These are phyloP conservation scores for Fusarium poae DNA, from an alignment of 2,329 filamentous ascomycete species.

Conservation along the genomic window DNA sequence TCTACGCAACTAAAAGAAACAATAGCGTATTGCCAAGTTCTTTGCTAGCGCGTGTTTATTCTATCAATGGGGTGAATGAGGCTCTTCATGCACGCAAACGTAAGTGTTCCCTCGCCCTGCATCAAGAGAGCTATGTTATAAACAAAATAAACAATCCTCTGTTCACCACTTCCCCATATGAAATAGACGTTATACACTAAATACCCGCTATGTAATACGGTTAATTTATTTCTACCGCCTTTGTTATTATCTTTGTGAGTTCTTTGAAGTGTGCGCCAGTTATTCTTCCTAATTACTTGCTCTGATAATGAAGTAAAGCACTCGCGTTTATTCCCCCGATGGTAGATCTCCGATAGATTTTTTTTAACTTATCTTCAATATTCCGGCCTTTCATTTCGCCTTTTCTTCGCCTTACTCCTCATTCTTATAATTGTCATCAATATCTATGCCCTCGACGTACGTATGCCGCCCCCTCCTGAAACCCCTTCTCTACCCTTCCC, in stretches of 20 bases:
- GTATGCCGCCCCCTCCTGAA: background rate
- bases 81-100: background rate
- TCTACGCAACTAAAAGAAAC: background rate
- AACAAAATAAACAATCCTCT: conserved; percentile 2
- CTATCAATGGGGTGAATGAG: background rate
- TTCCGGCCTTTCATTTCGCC: background rate
- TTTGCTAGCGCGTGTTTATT: background rate
- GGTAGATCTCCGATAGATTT: background rate
- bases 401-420: background rate
- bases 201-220: background rate
- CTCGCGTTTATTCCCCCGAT: too few species aligned
- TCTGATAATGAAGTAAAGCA: background rate
- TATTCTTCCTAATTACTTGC: background rate
- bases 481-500: background rate
- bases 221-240: background rate
- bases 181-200: background rate
- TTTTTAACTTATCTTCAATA: background rate
- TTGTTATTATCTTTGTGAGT: background rate
- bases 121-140: background rate
- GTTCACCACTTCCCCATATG: background rate
- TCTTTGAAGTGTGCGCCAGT: background rate
- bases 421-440: background rate
- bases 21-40: conserved; percentile 4
- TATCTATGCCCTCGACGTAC: conserved; percentile 2
- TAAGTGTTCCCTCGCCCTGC: conserved; percentile 1